phyloP scores from a whole-genome alignment of 257 asterid species.

The Lycium barbarum region DNA sequence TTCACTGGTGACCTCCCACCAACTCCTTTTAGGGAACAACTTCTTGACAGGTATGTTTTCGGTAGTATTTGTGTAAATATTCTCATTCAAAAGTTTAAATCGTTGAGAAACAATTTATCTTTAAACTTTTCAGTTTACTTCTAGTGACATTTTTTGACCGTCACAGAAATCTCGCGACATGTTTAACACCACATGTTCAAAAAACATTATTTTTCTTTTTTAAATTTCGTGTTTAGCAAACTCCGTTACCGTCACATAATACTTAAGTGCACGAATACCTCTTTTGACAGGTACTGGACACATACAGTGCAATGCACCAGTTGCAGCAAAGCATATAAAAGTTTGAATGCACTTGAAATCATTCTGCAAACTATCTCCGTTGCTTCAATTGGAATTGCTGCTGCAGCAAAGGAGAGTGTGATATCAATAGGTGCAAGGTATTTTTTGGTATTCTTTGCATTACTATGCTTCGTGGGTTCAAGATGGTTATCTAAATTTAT shows the following conservation, averaged over 20 bases:
- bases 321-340: constrained; percentile 67
- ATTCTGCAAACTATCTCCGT: constrained; percentile 59
- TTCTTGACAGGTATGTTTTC: constrained; percentile 56
- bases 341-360: constrained; percentile 55
- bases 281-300: constrained; percentile 68
- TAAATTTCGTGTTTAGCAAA: too few species aligned
- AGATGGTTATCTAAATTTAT: constrained; percentile 78
- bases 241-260: too few species aligned
- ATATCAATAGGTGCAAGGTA: constrained; percentile 53
- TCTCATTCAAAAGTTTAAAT: too few species aligned
- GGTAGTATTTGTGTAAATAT: not conserved
- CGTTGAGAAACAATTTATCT: too few species aligned
- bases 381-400: constrained; percentile 59
- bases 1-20: constrained; percentile 57
- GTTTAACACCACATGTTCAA: too few species aligned
- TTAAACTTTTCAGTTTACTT: too few species aligned
- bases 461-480: constrained; percentile 72
- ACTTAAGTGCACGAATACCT: not conserved
- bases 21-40: constrained; percentile 70
- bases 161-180: too few species aligned
- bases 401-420: constrained; percentile 63
- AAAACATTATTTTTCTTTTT: too few species aligned
- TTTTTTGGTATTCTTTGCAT: constrained; percentile 50
- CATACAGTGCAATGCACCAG: constrained; percentile 75
- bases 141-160: too few species aligned